Evolutionary conservation across 164 flowering plant genomes (phyloP).

Genomic region (Litsea cubeba): DNA sequence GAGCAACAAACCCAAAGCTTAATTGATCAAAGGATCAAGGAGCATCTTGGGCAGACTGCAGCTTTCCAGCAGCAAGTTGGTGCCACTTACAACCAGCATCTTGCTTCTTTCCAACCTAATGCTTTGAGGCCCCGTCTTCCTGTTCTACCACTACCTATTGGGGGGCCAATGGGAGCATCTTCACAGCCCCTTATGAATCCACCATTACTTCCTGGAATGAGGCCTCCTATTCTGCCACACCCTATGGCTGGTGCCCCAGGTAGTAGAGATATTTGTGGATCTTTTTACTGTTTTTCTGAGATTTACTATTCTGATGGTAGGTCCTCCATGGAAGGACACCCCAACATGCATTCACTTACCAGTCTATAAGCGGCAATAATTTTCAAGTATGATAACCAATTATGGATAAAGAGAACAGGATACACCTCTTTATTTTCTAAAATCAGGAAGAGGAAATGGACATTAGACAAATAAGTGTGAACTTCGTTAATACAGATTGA

Average conservation of each 20-base stretch:
- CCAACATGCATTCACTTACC: neutral
- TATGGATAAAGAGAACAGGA: no score
- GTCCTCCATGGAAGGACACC: neutral
- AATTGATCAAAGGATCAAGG: slow-evolving; percentile 91
- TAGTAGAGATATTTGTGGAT: slow-evolving; percentile 7
- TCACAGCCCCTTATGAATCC: slow-evolving; percentile 24
- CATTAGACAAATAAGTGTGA: no score
- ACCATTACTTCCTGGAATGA: slow-evolving; percentile 53
- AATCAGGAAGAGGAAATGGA: no score
- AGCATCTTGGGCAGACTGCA: slow-evolving; percentile 83
- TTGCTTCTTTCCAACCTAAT: slow-evolving; percentile 31
- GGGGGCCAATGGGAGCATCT: slow-evolving; percentile 33
- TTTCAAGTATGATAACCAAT: no score
- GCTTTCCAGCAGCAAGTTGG: slow-evolving; percentile 78
- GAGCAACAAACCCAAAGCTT: slow-evolving; percentile 90
- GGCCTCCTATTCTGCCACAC: slow-evolving; percentile 72
- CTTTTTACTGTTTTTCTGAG: slow-evolving; percentile 1
- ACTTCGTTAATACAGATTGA: no score
- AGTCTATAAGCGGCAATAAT: no score
- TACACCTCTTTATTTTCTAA: no score
- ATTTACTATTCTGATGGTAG: neutral
- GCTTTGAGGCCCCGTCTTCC: slow-evolving; percentile 63
- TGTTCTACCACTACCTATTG: slow-evolving; percentile 43
- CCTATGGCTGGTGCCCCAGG: slow-evolving; percentile 51
- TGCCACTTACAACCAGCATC: slow-evolving; percentile 69